Conservation (phyloP, 2,329 filamentous ascomycete species). For the Claviceps arundinis region DNA sequence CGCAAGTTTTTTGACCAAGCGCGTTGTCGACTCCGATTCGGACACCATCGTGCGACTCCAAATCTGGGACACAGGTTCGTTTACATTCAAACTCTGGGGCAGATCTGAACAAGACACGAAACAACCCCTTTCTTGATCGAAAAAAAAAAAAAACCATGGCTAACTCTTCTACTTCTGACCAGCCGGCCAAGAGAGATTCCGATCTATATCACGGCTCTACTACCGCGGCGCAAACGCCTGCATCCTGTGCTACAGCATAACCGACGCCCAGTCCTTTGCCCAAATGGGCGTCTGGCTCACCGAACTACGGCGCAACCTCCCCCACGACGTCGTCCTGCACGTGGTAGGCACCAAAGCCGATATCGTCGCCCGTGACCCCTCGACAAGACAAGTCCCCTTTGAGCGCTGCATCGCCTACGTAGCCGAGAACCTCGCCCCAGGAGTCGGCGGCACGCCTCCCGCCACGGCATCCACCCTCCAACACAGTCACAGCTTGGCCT, state of each 20-base stretch:
- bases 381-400: conserved; percentile 72
- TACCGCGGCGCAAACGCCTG: conserved; percentile 92
- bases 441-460: conserved; percentile 52
- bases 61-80: conserved; percentile 78
- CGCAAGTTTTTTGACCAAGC: conserved; percentile 68
- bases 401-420: conserved; percentile 94
- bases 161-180: conserved; percentile 4
- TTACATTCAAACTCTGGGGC: no score
- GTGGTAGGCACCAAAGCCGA: conserved; percentile 94
- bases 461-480: conserved; percentile 38
- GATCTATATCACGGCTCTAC: conserved; percentile 87
- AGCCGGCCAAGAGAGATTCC: conserved; percentile 87
- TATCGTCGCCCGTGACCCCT: conserved; percentile 73
- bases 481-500: conserved; percentile 14
- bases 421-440: conserved; percentile 75
- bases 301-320: conserved; percentile 69
- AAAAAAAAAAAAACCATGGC: background rate
- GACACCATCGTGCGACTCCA: conserved; percentile 82
- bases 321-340: conserved; percentile 69
- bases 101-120: no score
- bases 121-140: no score
- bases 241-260: conserved; percentile 90
- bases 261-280: conserved; percentile 68
- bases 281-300: conserved; percentile 89
- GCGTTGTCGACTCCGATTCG: conserved; percentile 68